Evolutionary conservation across 768 basidiomycete species (phyloP).

Genomic region (Pulveroboletus ravenelii): DNA sequence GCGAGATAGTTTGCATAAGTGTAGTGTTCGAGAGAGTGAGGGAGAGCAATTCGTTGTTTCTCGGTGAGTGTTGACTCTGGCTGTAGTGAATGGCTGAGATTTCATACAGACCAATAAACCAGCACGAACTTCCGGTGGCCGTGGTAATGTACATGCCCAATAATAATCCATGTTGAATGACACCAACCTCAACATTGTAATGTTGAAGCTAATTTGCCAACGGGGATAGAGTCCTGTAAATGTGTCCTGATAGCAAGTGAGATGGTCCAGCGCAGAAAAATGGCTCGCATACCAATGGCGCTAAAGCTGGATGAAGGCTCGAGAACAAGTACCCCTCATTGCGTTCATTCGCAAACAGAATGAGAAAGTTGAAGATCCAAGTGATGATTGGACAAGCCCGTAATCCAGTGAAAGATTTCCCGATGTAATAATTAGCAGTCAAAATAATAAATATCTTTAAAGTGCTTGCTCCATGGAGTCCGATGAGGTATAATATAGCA

Average conservation of each 20-base stretch:
- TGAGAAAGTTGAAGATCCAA: constrained; percentile 71
- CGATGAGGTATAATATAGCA: constrained; percentile 59
- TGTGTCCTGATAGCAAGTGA: constrained; percentile 44
- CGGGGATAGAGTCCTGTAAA: constrained; percentile 77
- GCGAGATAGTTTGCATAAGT: constrained; percentile 69
- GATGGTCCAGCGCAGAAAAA: neutral
- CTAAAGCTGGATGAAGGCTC: constrained; percentile 49
- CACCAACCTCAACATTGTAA: constrained; percentile 89
- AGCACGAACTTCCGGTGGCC: constrained; percentile 40
- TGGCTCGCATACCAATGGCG: constrained; percentile 50
- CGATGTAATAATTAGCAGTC: constrained; percentile 61
- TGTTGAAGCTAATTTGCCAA: constrained; percentile 94
- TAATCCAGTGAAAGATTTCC: constrained; percentile 41
- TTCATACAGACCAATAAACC: neutral
- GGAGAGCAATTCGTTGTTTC: constrained; percentile 53
- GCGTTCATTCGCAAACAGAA: constrained; percentile 76
- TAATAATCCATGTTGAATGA: constrained; percentile 93
- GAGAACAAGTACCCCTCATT: constrained; percentile 71
- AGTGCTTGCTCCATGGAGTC: constrained; percentile 75
- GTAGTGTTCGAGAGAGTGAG: constrained; percentile 59
- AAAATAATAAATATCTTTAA: constrained; percentile 78
- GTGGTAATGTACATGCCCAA: constrained; percentile 59
- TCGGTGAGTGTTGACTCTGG: constrained; percentile 38
- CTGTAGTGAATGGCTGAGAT: constrained; percentile 15
- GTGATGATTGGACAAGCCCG: constrained; percentile 49